Evolutionary conservation across 2,329 filamentous ascomycete species (phyloP).

Genomic region (Fusarium metavorans): DNA sequence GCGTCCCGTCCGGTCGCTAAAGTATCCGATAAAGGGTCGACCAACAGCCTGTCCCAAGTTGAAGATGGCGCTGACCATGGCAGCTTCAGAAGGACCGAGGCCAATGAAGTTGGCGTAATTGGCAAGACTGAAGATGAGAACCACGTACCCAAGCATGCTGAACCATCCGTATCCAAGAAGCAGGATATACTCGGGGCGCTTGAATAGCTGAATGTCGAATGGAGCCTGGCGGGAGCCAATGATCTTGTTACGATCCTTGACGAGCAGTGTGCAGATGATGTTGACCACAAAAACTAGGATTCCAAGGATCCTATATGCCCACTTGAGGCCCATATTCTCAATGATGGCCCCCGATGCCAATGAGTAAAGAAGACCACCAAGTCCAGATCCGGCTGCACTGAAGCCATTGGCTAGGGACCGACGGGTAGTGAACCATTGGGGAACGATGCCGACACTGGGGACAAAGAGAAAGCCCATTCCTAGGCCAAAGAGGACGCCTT

Average conservation of each 20-base stretch:
- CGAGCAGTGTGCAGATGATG: slow-evolving; percentile 69
- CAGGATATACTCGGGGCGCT: slow-evolving; percentile 71
- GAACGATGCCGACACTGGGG: slow-evolving; percentile 73
- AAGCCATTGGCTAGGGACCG: slow-evolving; percentile 78
- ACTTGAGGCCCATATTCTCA: slow-evolving; percentile 69
- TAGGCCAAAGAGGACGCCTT: slow-evolving; percentile 81
- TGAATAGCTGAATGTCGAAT: slow-evolving; percentile 75
- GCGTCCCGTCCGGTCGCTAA: slow-evolving; percentile 76
- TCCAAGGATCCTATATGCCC: slow-evolving; percentile 75
- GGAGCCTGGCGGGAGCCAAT: slow-evolving; percentile 75
- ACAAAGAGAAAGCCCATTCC: slow-evolving; percentile 85
- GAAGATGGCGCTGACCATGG: slow-evolving; percentile 78
- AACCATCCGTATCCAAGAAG: slow-evolving; percentile 77
- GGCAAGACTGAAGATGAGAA: slow-evolving; percentile 81
- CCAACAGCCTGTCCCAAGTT: slow-evolving; percentile 77
- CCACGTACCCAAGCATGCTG: slow-evolving; percentile 79
- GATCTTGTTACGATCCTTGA: slow-evolving; percentile 78
- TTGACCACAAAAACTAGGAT: slow-evolving; percentile 75
- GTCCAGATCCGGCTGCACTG: slow-evolving; percentile 75
- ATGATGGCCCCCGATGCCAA: slow-evolving; percentile 78
- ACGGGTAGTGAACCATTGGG: slow-evolving; percentile 79
- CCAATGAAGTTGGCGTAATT: slow-evolving; percentile 79
- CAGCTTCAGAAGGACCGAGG: slow-evolving; percentile 74
- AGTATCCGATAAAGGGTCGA: slow-evolving; percentile 78
- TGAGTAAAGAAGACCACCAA: slow-evolving; percentile 80